Evolutionary conservation across 192 early-diverging fungal genomes (phyloP).

Genomic region (Rhizophagus clarus): DNA sequence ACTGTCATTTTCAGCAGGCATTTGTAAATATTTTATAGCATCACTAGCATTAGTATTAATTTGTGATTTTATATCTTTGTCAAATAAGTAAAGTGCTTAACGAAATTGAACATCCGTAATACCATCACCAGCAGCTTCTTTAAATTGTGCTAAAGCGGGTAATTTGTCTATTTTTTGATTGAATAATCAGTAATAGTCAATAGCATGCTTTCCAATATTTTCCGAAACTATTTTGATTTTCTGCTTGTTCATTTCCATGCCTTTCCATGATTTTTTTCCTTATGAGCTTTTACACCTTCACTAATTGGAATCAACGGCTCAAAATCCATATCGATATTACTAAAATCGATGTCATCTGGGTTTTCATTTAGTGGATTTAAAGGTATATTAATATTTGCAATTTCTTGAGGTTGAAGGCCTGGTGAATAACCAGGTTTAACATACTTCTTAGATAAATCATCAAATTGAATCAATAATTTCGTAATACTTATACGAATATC

Average conservation of each 20-base stretch:
- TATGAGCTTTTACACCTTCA: constrained; percentile 21
- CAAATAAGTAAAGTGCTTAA: not conserved
- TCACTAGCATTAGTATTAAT: too few species aligned
- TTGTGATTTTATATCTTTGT: not conserved
- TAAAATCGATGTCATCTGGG: too few species aligned
- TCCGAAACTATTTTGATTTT: not conserved
- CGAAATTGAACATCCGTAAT: not conserved
- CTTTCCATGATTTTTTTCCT: not conserved
- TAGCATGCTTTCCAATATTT: constrained; percentile 7
- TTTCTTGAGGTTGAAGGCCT: not conserved
- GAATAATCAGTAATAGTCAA: not conserved
- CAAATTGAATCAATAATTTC: constrained; percentile 7
- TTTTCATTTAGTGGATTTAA: not conserved
- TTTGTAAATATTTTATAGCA: too few species aligned
- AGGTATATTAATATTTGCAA: too few species aligned
- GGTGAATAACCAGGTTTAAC: not conserved
- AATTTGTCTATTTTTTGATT: not conserved
- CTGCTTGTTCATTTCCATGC: constrained; percentile 2
- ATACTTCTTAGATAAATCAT: not conserved
- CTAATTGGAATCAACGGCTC: constrained; percentile 1
- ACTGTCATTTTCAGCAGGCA: too few species aligned
- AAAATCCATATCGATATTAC: too few species aligned
- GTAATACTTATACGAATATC: constrained; percentile 3
- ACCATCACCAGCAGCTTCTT: constrained; percentile 10
- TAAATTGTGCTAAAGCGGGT: not conserved